Conservation (phyloP, 805 yeast genomes). For the Alloascoidea hylecoeti region DNA sequence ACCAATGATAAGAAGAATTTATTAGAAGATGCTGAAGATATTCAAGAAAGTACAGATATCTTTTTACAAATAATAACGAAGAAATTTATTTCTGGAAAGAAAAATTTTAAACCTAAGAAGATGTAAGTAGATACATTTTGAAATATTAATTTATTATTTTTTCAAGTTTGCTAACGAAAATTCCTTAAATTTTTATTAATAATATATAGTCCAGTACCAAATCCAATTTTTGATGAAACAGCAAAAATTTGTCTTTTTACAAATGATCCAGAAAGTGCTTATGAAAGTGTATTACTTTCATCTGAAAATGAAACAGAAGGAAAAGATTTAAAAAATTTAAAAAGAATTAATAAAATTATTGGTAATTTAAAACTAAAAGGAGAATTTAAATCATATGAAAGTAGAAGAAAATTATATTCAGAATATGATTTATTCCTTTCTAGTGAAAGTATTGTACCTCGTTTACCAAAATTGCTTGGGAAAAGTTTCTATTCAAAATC, state of each 20-base stretch:
- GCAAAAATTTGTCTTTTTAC: conserved; percentile 51
- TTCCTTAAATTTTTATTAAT: background rate
- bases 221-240: conserved; percentile 31
- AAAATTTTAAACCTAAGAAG: conserved; percentile 26
- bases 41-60: conserved; percentile 27
- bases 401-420: conserved; percentile 58
- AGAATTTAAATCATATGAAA: conserved; percentile 78
- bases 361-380: conserved; percentile 68
- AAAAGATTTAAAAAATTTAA: too few species aligned
- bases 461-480: conserved; percentile 76
- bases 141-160: background rate
- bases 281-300: conserved; percentile 20
- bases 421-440: conserved; percentile 69
- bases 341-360: conserved; percentile 39
- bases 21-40: conserved; percentile 47
- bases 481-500: conserved; percentile 53
- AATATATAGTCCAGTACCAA: conserved; percentile 18
- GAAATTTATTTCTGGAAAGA: conserved; percentile 46
- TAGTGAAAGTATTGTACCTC: conserved; percentile 69
- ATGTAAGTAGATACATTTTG: conserved; percentile 11
- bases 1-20: conserved; percentile 24
- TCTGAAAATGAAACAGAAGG: conserved; percentile 8
- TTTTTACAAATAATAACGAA: conserved; percentile 53
- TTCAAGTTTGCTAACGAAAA: background rate
- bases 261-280: conserved; percentile 41